Evolutionary conservation across 345 rosid genomes (phyloP), one percentile per base, ranked within the genome.

Genomic region (Geranium rotundifolium): DNA sequence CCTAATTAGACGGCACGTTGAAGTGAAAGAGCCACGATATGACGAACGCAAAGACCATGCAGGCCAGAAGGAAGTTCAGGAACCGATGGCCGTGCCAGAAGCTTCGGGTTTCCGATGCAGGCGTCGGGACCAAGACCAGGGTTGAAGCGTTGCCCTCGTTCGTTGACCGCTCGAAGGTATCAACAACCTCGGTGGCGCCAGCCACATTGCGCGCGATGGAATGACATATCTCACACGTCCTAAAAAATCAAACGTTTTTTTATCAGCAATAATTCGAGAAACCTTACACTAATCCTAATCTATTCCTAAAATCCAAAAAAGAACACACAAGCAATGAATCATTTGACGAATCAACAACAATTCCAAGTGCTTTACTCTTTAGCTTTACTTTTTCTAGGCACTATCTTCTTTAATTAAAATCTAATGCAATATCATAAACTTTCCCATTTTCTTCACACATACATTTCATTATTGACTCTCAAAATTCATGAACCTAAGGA

Each of bases 161-260:
- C 29, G 62, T 17, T 62, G 79, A 65, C 62, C 71, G 88, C 63
- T 73, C 81, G 5, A 67, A 34, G 2, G 62, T 15, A 54, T 71
- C 90, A 9, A 64, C 90, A 9, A 64, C 49, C 61, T 83, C 96
- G 41, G 34, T 73, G 20, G 76, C 74, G 34, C 80, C 80, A n/a
- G 76, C 75, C 17, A 90, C 86, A 71, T 93, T 93, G 63, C 70
- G 75, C 1, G 97, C 97, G 5, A 82, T 46, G 18, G 97, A 78
- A 62, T 83, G 81, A 66, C 97, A 90, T 55, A 93, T 88, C 90
- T 93, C 99, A 52, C 99, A 93, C 20, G 77, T 79, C 90, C 96
- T 93, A 71, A 6, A 31, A 73, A 57, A 71, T 41, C 56, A 60
- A 57, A 23, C 27, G 27, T 23, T 23, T 23, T 23, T 23, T 23